phyloP scores from a whole-genome alignment of 306 rosid genomes.

The Herpetospermum pedunculosum region DNA sequence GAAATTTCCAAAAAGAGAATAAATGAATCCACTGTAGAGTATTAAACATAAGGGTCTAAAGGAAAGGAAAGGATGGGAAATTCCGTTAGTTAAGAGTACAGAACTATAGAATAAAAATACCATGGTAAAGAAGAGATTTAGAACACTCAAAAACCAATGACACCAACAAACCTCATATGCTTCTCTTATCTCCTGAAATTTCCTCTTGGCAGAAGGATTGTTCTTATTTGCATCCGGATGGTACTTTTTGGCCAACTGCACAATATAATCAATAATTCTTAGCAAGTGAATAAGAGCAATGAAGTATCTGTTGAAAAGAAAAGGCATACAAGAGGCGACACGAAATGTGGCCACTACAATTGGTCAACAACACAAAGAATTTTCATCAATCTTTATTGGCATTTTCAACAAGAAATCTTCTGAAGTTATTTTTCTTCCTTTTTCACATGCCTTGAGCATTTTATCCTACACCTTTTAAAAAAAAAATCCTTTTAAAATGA shows the following conservation, averaged over 20 bases:
- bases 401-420: neutral
- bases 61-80: neutral
- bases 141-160: neutral
- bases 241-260: conserved; percentile 88
- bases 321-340: neutral
- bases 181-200: conserved; percentile 89
- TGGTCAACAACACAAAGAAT: neutral
- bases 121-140: neutral
- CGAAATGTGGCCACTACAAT: neutral
- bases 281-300: neutral
- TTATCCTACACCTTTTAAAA: neutral
- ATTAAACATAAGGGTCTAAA: neutral
- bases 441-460: neutral
- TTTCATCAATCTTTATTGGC: neutral
- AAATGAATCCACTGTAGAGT: neutral
- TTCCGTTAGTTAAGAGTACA: neutral
- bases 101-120: neutral
- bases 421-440: neutral
- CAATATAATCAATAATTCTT: neutral
- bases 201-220: conserved; percentile 72
- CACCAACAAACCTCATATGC: conserved; percentile 68
- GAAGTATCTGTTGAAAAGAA: neutral
- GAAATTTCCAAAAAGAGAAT: conserved; percentile 19
- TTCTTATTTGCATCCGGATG: conserved; percentile 91
- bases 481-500: neutral